phyloP scores from a whole-genome alignment of 352 stramenopile species.

The Globisporangium yorkense region DNA sequence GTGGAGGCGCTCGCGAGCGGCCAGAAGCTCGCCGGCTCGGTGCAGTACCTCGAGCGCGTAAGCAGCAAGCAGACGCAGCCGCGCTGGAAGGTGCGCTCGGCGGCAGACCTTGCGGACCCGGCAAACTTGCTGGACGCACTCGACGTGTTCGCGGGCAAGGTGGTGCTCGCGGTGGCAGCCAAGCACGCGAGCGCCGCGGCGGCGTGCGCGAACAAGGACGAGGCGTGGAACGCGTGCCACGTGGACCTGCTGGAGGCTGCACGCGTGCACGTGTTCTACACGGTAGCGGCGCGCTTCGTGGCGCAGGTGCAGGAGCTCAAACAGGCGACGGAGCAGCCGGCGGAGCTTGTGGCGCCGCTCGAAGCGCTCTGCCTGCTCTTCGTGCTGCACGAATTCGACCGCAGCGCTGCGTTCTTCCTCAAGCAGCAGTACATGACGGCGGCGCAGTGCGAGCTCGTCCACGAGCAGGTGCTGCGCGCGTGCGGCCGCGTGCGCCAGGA shows the following conservation, averaged over 20 bases:
- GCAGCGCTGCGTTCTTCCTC: slow-evolving; percentile 46
- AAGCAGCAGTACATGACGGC: slow-evolving; percentile 52
- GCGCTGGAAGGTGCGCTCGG: slow-evolving; percentile 25
- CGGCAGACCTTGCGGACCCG: slow-evolving; percentile 26
- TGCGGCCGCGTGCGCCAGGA: slow-evolving; percentile 48
- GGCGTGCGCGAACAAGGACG: slow-evolving; percentile 20
- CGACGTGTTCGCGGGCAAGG: slow-evolving; percentile 45
- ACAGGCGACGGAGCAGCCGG: slow-evolving; percentile 3
- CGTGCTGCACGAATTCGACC: slow-evolving; percentile 68
- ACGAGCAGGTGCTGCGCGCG: slow-evolving; percentile 25
- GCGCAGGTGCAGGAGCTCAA: slow-evolving; percentile 44
- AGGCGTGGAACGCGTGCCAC: slow-evolving; percentile 64
- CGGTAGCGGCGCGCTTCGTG: slow-evolving; percentile 54
- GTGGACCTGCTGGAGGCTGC: slow-evolving; percentile 68
- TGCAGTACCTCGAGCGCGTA: slow-evolving; percentile 55
- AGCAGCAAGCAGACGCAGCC: slow-evolving; percentile 13
- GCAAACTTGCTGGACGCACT: slow-evolving; percentile 32
- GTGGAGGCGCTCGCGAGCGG: slow-evolving; percentile 47
- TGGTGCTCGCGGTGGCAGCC: slow-evolving; percentile 34
- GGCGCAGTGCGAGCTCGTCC: slow-evolving; percentile 45
- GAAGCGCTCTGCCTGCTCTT: slow-evolving; percentile 68
- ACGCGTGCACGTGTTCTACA: slow-evolving; percentile 74
- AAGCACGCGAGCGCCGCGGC: slow-evolving; percentile 24
- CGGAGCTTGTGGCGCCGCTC: slow-evolving; percentile 43
- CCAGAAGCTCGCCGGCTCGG: slow-evolving; percentile 49